Evolutionary conservation across 2,329 filamentous ascomycete genomes (phyloP), one percentile per base, ranked within the genome.

Genomic region (Pseudogymnoascus sp.): DNA sequence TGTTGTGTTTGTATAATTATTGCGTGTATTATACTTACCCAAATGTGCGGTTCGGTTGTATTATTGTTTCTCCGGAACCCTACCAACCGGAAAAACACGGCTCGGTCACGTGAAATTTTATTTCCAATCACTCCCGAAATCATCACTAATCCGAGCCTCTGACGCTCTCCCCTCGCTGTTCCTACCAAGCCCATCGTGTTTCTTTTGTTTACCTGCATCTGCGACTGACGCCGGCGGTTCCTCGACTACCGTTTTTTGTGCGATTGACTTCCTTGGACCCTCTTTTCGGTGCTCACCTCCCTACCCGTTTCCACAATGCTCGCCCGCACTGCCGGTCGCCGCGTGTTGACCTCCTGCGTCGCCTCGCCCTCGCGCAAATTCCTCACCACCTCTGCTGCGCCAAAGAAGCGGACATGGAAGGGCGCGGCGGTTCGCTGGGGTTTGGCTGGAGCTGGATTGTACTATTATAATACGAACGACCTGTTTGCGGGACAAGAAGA

Each of bases 381-480:
- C 65, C 76, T 80, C 66, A 84, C 81, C 62, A 84, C 83, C 62
- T 72, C 77, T 65, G 77, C 81, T 62, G 78, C 88, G 3, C 80
- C 84, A 67, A 79, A 84, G 71, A 90, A 86, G 77, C 85, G 85
- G 70, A 89, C 86, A 73, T 96, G 91, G 90, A 96, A 92, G 82
- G 88, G 86, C 74, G 81, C 86, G 60, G 82, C 81, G 3, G 74
- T 84, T 70, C 84, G 93, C 78, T 88, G 91, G 84, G 90, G 86
- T 67, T 73, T 94, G 62, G 92, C 91, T 0, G 81, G 80, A 64
- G 91, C 83, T 19, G 86, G 88, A 52, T 78, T 97, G 59, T 99
- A 97, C 78, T 97, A 90, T 76, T 99, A 97, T 76, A 96, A 92
- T 79, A 97, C 92, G 6, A 93, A 88, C 71, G 84, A 86, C 61